These are phyloP conservation scores for Lolium rigidum DNA, from an alignment of 176 grass and related monocot species.

Conservation along the genomic window DNA sequence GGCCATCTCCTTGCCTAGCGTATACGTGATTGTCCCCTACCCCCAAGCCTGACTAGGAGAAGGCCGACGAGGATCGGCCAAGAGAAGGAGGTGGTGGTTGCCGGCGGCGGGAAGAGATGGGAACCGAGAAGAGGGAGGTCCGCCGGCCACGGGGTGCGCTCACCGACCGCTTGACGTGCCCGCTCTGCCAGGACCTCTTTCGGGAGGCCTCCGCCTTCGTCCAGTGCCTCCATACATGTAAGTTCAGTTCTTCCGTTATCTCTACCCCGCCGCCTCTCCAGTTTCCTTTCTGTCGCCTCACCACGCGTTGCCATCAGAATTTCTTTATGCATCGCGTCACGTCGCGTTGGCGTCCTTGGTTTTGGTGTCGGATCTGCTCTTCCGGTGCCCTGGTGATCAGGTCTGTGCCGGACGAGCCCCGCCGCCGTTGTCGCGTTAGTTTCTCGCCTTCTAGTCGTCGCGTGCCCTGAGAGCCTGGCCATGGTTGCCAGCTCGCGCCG, in stretches of 20 bases:
- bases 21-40: background rate
- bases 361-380: conserved; percentile 12
- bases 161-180: conserved; percentile 71
- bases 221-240: conserved; percentile 93
- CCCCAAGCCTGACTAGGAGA: background rate
- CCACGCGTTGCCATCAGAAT: background rate
- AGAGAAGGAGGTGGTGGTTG: conserved; percentile 6
- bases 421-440: conserved; percentile 7
- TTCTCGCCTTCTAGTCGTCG: background rate
- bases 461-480: background rate
- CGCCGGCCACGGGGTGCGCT: conserved; percentile 58
- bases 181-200: conserved; percentile 72
- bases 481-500: background rate
- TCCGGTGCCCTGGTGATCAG: conserved; percentile 4
- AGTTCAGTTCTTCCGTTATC: conserved; percentile 51
- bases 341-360: conserved; percentile 17
- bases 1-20: background rate
- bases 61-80: conserved; percentile 20
- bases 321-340: background rate
- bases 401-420: conserved; percentile 1
- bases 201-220: conserved; percentile 85
- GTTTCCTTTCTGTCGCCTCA: conserved; percentile 13
- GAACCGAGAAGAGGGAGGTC: conserved; percentile 29
- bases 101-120: conserved; percentile 37
- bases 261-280: background rate